Evolutionary conservation across 169 alveolate genomes (phyloP), one percentile per base, ranked within the genome.

Genomic region (Toxoplasma gondii): DNA sequence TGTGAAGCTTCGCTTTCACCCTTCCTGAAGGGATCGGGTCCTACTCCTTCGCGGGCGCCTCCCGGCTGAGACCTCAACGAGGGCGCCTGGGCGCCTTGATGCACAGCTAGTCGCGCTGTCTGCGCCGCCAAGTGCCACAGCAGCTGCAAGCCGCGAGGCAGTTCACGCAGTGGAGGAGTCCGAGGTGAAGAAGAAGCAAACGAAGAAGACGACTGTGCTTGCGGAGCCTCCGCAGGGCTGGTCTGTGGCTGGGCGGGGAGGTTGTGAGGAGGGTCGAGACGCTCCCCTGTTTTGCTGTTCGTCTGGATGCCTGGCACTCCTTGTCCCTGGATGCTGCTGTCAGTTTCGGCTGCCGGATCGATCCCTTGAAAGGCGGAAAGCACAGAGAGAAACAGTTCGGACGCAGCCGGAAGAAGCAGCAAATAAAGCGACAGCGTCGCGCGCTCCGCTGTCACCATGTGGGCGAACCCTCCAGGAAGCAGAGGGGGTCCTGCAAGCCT

Each of bases 91-190:
- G 90, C 90, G 39, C 38, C 64, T 34, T 31, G 17, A 43, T 82
- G 90, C 44, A 82, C 67, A 64, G 53, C 90, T 36, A 82, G 64
- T 0, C 90, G 90, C 67, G 64, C 64, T 36, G 31, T 12, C 41
- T 38, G 67, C 17, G 90, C 90, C 36, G 90, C 53, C 9, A 41
- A 1, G 64, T 39, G 64, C 90, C 90, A 82, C 53, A 82, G 64
- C 67, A 41, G 90, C 90, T 82, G 90, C n/a, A 82, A 67, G 19
- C 22, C 44, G 0, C 44, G 53, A 12, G 90, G 90, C 90, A 82
- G 41, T 31, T 49, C 58, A 12, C 58, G 58, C 4, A 49, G 22
- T 49, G 58, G 58, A 49, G 58, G 58, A 4, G 58, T 12, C 22
- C 22, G 22, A 12, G 58, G 58, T 4, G 12, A 49, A 4, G 58